Percentiles rank a stretch among this genome's conserved stretches.
These are phyloP conservation scores for Euptelea pleiosperma DNA, from an alignment of 164 flowering plant species.

Conservation along the genomic window DNA sequence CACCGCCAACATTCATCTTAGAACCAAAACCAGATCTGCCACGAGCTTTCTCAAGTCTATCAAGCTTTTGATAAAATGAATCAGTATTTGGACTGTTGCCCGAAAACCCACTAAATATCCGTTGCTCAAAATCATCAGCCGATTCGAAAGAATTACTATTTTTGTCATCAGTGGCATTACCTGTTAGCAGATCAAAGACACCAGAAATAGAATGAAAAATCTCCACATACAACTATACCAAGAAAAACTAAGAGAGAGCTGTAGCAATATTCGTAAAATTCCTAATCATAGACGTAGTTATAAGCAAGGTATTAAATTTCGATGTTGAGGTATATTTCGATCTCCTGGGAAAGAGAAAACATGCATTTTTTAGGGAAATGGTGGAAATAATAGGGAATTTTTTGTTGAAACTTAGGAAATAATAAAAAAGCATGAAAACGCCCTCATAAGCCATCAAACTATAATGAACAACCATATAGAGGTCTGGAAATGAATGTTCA, in stretches of 20 bases:
- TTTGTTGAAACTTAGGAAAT: no score
- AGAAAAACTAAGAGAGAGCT: conserved; percentile 4
- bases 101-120: conserved; percentile 48
- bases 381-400: no score
- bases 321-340: no score
- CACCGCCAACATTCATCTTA: conserved; percentile 9
- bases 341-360: no score
- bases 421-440: no score
- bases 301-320: no score
- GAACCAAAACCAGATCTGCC: conserved; percentile 26
- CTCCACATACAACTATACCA: not conserved
- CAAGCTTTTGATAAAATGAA: conserved; percentile 48
- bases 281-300: not conserved
- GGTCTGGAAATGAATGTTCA: no score
- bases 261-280: not conserved
- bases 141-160: conserved; percentile 38
- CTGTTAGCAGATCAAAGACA: conserved; percentile 24
- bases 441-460: no score
- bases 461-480: no score
- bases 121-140: conserved; percentile 52
- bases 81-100: conserved; percentile 27
- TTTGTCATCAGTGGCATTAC: conserved; percentile 22
- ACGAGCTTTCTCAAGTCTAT: conserved; percentile 37
- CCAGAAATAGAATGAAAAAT: not conserved
- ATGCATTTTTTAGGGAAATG: no score